Conservation (phyloP, 306 rosid species). For the Quercus bicolor region DNA sequence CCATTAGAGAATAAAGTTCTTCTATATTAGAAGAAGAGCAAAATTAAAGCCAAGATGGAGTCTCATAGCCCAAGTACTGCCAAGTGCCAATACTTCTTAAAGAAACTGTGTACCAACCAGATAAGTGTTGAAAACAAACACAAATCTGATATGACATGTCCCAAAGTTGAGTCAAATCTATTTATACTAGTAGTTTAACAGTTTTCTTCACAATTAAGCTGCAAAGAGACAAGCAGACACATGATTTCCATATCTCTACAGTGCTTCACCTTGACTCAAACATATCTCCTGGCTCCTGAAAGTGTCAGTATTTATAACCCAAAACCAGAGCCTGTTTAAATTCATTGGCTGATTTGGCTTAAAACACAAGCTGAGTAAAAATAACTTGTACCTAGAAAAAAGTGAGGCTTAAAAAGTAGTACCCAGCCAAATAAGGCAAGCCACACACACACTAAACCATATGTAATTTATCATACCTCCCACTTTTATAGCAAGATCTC, state of each 20-base stretch:
- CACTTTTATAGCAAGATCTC: not conserved
- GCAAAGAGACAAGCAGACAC: not conserved
- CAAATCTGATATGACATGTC: not conserved
- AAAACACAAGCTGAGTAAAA: too few relatives aligned
- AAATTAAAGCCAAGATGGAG: not conserved
- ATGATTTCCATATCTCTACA: not conserved
- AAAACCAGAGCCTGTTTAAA: not conserved
- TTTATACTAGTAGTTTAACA: not conserved
- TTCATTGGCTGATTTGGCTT: too few relatives aligned
- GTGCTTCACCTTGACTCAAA: not conserved
- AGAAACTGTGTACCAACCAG: slow-evolving; percentile 12
- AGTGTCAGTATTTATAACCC: not conserved
- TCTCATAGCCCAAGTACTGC: not conserved
- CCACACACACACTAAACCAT: not conserved
- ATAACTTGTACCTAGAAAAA: too few relatives aligned
- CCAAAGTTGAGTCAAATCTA: not conserved
- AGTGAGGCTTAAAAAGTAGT: too few relatives aligned
- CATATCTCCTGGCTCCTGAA: not conserved
- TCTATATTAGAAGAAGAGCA: slow-evolving; percentile 2
- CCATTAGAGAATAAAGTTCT: slow-evolving; percentile 2
- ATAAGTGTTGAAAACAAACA: not conserved
- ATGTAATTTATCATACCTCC: not conserved
- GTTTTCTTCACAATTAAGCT: not conserved
- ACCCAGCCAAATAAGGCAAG: too few relatives aligned
- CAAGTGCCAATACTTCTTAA: too few relatives aligned